Percentiles rank a stretch among this genome's conserved stretches.
Conservation (phyloP, 1,284 basidiomycete species). For the Entoloma clypeatum region DNA sequence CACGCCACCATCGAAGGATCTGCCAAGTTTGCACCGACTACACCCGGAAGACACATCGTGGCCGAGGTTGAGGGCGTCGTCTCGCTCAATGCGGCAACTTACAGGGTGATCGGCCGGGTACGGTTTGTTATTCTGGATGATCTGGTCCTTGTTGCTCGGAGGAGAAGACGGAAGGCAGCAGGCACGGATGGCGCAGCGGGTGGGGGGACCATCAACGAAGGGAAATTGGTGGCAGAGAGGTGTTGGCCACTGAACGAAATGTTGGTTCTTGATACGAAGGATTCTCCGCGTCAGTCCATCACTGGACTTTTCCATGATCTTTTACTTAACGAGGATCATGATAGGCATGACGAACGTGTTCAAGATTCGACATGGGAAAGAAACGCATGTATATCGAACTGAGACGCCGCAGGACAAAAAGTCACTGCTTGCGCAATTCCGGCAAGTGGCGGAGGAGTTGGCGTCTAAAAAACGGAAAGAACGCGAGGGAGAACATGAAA, state of each 20-base stretch:
- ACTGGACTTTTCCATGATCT: background rate
- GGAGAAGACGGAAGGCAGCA: conserved; percentile 52
- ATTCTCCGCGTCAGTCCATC: conserved; percentile 70
- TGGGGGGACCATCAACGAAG: conserved; percentile 40
- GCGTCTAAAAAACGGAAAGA: conserved; percentile 86
- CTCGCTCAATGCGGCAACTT: conserved; percentile 91
- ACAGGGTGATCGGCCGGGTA: conserved; percentile 86
- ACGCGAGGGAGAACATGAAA: conserved; percentile 86
- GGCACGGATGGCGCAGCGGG: conserved; percentile 34
- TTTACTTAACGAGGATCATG: conserved; percentile 6
- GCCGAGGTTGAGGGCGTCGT: conserved; percentile 83
- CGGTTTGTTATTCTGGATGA: conserved; percentile 93
- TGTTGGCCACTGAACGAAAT: conserved; percentile 94
- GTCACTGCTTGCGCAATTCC: conserved; percentile 78
- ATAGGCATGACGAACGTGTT: conserved; percentile 91
- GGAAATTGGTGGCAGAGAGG: conserved; percentile 85
- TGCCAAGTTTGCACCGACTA: conserved; percentile 90
- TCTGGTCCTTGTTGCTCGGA: conserved; percentile 79
- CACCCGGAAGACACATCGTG: conserved; percentile 88
- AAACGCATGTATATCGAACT: conserved; percentile 90
- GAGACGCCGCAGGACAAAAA: conserved; percentile 85
- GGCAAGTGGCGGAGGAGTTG: conserved; percentile 90
- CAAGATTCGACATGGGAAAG: conserved; percentile 92
- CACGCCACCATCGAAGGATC: conserved; percentile 95
- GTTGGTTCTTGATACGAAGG: conserved; percentile 92